Evolutionary conservation across 257 asterid genomes (phyloP).

Genomic region (Capsicum rhomboideum): DNA sequence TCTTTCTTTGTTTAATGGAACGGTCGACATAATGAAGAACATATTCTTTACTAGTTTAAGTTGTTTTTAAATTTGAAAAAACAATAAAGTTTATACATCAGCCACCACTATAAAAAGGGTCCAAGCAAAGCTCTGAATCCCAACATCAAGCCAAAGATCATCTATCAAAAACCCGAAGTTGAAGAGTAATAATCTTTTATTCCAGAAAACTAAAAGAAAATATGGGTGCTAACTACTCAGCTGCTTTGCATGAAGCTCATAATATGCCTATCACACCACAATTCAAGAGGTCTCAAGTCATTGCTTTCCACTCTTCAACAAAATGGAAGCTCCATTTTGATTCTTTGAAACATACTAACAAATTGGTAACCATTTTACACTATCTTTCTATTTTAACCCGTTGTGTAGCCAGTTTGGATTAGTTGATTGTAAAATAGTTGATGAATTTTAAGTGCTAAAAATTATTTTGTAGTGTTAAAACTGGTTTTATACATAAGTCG

Average conservation of each 20-base stretch:
- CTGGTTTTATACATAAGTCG: no score
- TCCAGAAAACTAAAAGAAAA: not conserved
- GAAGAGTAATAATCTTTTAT: not conserved
- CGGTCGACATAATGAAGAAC: conserved; percentile 12
- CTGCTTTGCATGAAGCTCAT: conserved; percentile 1
- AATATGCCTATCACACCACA: conserved; percentile 4
- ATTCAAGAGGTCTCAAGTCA: conserved; percentile 21
- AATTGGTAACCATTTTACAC: conserved; percentile 17
- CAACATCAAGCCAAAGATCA: conserved; percentile 14
- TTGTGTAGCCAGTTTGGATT: no score
- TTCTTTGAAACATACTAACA: conserved; percentile 26
- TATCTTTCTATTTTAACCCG: no score
- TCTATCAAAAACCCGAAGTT: not conserved
- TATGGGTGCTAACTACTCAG: not conserved
- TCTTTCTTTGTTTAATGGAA: not conserved
- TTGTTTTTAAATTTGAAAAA: not conserved
- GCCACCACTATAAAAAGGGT: conserved; percentile 25
- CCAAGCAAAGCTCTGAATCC: not conserved
- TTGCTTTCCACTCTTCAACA: conserved; percentile 39
- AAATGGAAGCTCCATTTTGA: conserved; percentile 49
- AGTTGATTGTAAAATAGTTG: no score
- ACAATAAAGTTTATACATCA: not conserved
- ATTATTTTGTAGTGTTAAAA: no score
- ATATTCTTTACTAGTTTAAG: conserved; percentile 21
- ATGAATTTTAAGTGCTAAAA: no score